Evolutionary conservation across 2,329 filamentous ascomycete genomes (phyloP).

Genomic region (Cladophialophora immunda): DNA sequence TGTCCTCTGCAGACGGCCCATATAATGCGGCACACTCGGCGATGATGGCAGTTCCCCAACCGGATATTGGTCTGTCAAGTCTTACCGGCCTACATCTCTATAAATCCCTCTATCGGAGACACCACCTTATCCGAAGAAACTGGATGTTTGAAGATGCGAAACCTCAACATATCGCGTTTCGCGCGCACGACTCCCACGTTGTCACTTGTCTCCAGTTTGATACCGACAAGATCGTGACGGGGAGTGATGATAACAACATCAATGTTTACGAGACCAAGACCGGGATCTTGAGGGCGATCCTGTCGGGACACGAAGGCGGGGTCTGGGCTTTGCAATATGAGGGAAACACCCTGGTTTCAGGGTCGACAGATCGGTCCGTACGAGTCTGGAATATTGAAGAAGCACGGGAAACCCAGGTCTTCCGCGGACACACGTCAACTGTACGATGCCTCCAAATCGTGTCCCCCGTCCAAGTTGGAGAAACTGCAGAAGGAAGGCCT

Average conservation of each 20-base stretch:
- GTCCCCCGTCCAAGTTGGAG: slow-evolving; percentile 81
- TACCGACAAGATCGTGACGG: slow-evolving; percentile 96
- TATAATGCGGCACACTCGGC: slow-evolving; percentile 87
- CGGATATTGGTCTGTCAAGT: slow-evolving; percentile 78
- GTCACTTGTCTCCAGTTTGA: slow-evolving; percentile 98
- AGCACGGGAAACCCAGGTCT: slow-evolving; percentile 91
- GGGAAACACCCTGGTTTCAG: slow-evolving; percentile 92
- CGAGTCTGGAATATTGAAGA: slow-evolving; percentile 99
- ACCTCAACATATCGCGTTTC: slow-evolving; percentile 91
- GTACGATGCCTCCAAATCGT: slow-evolving; percentile 95
- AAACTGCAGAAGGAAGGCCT: slow-evolving; percentile 72
- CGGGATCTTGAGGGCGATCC: slow-evolving; percentile 79
- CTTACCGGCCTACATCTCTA: slow-evolving; percentile 88
- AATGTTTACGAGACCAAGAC: slow-evolving; percentile 98
- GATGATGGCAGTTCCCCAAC: slow-evolving; percentile 81
- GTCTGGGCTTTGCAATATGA: slow-evolving; percentile 98
- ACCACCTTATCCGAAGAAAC: slow-evolving; percentile 86
- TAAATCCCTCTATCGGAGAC: slow-evolving; percentile 94
- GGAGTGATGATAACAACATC: slow-evolving; percentile 96
- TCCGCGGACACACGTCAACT: slow-evolving; percentile 96
- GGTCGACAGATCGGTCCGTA: slow-evolving; percentile 95
- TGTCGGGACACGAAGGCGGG: slow-evolving; percentile 94
- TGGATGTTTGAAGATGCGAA: slow-evolving; percentile 88
- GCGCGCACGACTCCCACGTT: slow-evolving; percentile 94
- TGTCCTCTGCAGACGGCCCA: slow-evolving; percentile 75